Evolutionary conservation across 129 eudicot genomes (phyloP).

Genomic region (Centaurea solstitialis): DNA sequence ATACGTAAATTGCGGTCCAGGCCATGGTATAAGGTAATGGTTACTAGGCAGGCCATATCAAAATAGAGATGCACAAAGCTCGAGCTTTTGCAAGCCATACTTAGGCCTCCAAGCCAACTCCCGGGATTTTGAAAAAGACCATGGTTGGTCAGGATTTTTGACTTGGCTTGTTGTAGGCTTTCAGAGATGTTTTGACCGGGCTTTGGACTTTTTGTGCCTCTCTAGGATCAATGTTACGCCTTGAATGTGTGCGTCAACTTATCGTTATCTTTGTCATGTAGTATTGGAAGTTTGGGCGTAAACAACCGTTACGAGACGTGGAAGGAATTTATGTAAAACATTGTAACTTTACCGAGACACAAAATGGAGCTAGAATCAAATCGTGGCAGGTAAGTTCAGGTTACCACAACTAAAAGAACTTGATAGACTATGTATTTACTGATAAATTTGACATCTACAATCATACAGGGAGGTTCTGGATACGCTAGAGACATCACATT

Average conservation of each 20-base stretch:
- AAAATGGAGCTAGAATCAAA: slow-evolving; percentile 64
- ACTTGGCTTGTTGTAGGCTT: not conserved
- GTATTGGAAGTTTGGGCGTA: slow-evolving; percentile 61
- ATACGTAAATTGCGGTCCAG: slow-evolving; percentile 32
- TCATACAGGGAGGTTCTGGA: slow-evolving; percentile 52
- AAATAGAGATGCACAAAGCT: not conserved
- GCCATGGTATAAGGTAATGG: slow-evolving; percentile 47
- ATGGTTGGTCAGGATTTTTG: not conserved
- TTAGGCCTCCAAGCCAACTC: not conserved
- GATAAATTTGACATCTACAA: not conserved
- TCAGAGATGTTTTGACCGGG: not conserved
- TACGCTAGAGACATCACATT: slow-evolving; percentile 46
- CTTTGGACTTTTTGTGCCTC: not conserved
- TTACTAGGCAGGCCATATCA: not conserved
- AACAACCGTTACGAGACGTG: slow-evolving; percentile 28
- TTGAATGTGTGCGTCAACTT: not conserved
- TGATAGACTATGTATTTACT: not conserved
- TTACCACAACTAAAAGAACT: not conserved
- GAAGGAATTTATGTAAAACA: slow-evolving; percentile 26
- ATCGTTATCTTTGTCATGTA: slow-evolving; percentile 1
- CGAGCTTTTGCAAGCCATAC: not conserved
- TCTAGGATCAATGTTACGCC: not conserved
- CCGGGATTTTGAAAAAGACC: not conserved
- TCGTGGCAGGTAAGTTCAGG: slow-evolving; percentile 63
- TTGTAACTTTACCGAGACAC: slow-evolving; percentile 34